A percentile compares a stretch with the other conserved stretches of the same genome.
Conservation (phyloP, 345 rosid genomes). For the Bruguiera gymnorhiza region DNA sequence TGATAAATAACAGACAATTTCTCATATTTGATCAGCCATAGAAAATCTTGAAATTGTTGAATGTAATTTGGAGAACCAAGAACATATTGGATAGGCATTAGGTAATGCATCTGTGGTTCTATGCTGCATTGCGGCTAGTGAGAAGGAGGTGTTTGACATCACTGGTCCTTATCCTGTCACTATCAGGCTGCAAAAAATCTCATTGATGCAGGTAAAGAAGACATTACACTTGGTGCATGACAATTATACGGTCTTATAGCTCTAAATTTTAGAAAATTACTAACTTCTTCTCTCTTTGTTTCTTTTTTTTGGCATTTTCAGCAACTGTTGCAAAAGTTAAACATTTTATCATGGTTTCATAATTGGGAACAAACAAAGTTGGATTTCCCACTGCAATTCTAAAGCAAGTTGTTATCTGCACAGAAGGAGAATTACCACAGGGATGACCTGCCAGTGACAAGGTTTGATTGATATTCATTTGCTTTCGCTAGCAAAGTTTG, state of each 20-base stretch:
- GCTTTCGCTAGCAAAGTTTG: constrained; percentile 42
- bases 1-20: constrained; percentile 57
- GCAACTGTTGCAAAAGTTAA: constrained; percentile 71
- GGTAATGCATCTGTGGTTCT: constrained; percentile 82
- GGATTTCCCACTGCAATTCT: constrained; percentile 96
- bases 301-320: constrained; percentile 24
- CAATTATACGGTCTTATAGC: constrained; percentile 7
- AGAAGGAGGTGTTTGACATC: constrained; percentile 83
- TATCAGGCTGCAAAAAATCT: constrained; percentile 84
- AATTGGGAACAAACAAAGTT: constrained; percentile 89
- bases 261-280: constrained; percentile 7
- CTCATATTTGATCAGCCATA: constrained; percentile 91
- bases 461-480: constrained; percentile 6
- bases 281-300: not conserved
- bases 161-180: constrained; percentile 81
- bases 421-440: not conserved
- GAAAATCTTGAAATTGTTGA: constrained; percentile 95
- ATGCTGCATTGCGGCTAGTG: constrained; percentile 96
- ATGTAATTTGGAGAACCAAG: constrained; percentile 83
- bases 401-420: constrained; percentile 50
- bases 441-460: not conserved
- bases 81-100: constrained; percentile 58
- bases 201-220: constrained; percentile 70
- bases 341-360: constrained; percentile 89
- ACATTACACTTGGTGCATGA: not conserved